Base-by-base conservation (phyloP, 2,329 filamentous ascomycete genomes). In the Exophiala oligosperma region DNA sequence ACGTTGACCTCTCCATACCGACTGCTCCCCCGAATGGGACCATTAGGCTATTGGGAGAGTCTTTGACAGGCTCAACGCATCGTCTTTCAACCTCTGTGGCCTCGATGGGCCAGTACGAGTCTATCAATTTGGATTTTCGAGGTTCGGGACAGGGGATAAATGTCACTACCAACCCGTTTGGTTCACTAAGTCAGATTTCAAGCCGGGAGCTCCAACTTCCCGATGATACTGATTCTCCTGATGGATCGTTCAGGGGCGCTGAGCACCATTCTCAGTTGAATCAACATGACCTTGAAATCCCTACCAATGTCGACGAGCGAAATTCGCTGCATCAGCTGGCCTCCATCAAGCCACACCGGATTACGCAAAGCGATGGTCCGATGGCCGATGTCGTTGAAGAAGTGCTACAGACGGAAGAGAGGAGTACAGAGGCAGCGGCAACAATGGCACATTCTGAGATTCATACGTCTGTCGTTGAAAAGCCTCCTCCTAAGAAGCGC, bases 51-150 rank as follows among this genome's bases (percentile, higher is more conserved):
- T 46, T 56, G 9, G 50, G 51, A 23, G 46, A 51, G 43, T 46
- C 61, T 37, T 26, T 52, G 14, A 50, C 54, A 8, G 52, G 49
- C 21, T 40, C 49, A 32, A 52, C 54, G 14, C 59, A 59, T 44
- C 48, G 56, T 23, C 48, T 63, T 17, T 53, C 62, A 6, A 64
- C 60, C 26, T 60, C 61, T 4, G 38, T 54, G 23, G 64, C 65
- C 41, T 66, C 64, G 3, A 64, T 66, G 29, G 66, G 66, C 24
- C 54, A 54, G 26, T 66, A 67, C 35, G 53, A 64, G 54, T 63
- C 63, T 11, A 64, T 64, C 47, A 64, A 58, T 24, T 41, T 66
- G 32, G 59, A 66, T 50, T 66, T 59, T 46, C 59, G 64, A 29
- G 61, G 61, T 26, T 37, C 51, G 2, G 49, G 41, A 21, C 53